Conservation (phyloP, 164 flowering plant species). For the Magnolia kwangsiensis region DNA sequence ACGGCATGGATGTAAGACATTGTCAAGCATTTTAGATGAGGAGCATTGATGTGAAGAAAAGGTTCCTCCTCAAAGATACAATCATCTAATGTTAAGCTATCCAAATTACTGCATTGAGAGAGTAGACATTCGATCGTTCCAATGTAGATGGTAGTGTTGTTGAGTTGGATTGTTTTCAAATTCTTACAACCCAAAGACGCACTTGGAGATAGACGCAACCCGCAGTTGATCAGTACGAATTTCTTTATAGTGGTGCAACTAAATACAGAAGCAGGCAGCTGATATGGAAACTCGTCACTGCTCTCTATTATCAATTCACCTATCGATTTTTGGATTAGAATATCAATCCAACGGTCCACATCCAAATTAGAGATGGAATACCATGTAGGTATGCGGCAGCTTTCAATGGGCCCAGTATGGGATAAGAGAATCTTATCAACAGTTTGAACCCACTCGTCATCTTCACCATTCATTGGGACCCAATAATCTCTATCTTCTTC, state of each 20-base stretch:
- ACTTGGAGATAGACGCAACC: neutral
- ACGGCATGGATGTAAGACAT: neutral
- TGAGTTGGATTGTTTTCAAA: neutral
- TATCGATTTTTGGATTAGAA: neutral
- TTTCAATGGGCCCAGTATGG: neutral
- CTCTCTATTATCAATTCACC: neutral
- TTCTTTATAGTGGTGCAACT: neutral
- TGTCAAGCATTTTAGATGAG: neutral
- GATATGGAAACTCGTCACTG: neutral
- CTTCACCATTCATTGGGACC: neutral
- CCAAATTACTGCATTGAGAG: neutral
- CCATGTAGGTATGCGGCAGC: neutral
- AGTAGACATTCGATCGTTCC: neutral
- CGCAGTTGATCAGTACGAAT: neutral
- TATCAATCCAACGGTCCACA: neutral
- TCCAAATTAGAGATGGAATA: neutral
- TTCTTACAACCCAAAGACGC: neutral
- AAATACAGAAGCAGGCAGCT: neutral
- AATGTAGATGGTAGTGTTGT: neutral
- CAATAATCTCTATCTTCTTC: neutral
- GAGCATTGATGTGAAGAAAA: neutral
- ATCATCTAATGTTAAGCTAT: neutral
- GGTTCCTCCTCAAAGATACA: neutral
- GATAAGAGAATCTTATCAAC: neutral
- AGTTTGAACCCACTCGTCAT: neutral